A percentile compares a stretch with the other conserved stretches of the same genome.
Conservation (phyloP, 139 green algal genomes). For the Chloropicon primus region DNA sequence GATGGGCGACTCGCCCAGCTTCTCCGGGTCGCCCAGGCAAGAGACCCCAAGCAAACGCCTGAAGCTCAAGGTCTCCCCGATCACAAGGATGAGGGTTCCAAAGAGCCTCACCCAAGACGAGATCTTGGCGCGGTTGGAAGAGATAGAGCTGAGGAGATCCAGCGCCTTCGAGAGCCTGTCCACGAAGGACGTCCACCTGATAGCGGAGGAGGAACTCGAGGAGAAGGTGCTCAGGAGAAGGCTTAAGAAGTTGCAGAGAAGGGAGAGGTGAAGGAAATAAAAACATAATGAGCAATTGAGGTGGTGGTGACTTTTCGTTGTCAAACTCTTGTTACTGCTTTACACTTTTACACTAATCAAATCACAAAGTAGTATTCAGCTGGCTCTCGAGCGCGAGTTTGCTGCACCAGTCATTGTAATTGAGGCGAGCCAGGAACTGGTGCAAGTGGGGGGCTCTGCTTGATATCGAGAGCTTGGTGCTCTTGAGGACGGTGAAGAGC, state of each 20-base stretch:
- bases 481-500: conserved; percentile 37
- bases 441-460: conserved; percentile 47
- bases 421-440: conserved; percentile 62
- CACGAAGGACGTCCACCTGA: neutral
- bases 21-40: no score
- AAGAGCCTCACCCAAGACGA: neutral
- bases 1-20: neutral
- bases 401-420: conserved; percentile 51
- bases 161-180: neutral
- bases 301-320: no score
- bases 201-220: neutral
- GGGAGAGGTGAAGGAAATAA: neutral
- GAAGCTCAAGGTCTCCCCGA: neutral
- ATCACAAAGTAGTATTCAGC: no score
- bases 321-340: no score
- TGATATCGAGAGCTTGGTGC: conserved; percentile 26
- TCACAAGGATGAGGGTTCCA: neutral
- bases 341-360: no score
- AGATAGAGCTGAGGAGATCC: neutral
- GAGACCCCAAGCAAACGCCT: no score
- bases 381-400: neutral
- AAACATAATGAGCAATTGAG: no score
- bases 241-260: neutral
- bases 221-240: neutral
- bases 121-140: neutral